Percentiles rank a stretch among this genome's conserved stretches.
phyloP scores from a whole-genome alignment of 2,329 filamentous ascomycete species.

The Talaromyces sp. region DNA sequence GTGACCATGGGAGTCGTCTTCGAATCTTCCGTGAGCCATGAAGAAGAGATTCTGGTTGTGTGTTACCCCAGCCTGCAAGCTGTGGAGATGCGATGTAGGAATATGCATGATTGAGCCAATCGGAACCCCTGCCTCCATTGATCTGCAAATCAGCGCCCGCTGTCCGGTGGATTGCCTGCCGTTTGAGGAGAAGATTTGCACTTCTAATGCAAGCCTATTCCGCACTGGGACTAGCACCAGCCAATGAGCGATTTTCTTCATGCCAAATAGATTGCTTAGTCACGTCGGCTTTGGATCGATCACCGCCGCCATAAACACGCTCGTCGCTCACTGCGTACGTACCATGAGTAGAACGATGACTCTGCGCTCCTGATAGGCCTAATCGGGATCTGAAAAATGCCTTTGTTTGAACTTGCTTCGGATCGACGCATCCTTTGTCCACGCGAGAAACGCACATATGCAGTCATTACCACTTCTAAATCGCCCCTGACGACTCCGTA shows the following conservation, averaged over 20 bases:
- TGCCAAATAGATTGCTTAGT: background rate
- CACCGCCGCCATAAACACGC: too few relatives aligned
- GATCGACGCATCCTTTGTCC: background rate
- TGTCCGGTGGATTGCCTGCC: background rate
- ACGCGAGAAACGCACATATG: background rate
- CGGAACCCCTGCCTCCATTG: background rate
- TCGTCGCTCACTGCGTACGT: too few relatives aligned
- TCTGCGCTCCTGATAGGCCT: background rate
- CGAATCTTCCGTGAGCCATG: background rate
- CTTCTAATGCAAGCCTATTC: background rate
- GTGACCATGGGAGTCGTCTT: background rate
- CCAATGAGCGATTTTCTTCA: background rate
- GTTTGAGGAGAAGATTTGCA: background rate
- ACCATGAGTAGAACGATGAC: background rate
- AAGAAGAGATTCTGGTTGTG: background rate
- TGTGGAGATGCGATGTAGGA: background rate
- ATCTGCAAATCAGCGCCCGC: background rate
- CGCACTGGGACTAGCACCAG: background rate
- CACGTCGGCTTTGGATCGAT: background rate
- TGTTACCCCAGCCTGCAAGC: background rate
- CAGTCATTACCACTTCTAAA: background rate
- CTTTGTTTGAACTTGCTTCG: background rate
- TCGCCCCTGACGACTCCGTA: slow-evolving; percentile 4
- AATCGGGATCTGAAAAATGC: background rate
- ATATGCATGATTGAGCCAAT: background rate